Base-by-base conservation (phyloP, 1,284 basidiomycete genomes). In the Austroboletus novae-zelandiae region DNA sequence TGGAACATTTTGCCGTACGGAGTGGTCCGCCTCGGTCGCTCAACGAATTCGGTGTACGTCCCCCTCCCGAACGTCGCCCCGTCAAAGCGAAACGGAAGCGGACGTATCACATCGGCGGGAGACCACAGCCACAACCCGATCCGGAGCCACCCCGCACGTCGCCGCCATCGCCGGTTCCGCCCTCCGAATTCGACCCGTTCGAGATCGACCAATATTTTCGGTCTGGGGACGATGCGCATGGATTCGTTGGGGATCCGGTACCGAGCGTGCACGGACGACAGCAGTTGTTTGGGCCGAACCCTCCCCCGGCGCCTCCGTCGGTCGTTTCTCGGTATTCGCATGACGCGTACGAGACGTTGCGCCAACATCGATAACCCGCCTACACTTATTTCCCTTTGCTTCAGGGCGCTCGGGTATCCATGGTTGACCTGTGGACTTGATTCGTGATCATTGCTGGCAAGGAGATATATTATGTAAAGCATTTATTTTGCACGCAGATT, bases 1-100 rank as follows among this genome's bases (percentile, higher is more conserved):
- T 93, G 40, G 85, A 89, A 55, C 93, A 96, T 70, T 94, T 94
- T 65, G 91, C 92, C 5, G 91, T 95, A 4, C 80, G 93, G 23
- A 91, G 87, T 54, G 88, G 88, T 35, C 92, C 89, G 2, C 88
- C 78, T 43, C 75, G 79, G 51, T 72, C 68, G 31, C 58, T 62
- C 46, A 59, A 53, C 41, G 61, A 57, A 17, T 57, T 20, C 29
- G 66, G 53, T 13, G 53, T 70, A 14, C 63, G 62, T 37, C 58
- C 57, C 11, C 59, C 63, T 34, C 58, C 61, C n/a, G 78, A 79
- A 51, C 73, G 73, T 15, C 61, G 47, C 3, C 78, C 81, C 4
- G 75, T 85, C 45, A 92, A 89, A 62, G 93, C 90, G 9, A 80
- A 73, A 60, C 75, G 93, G 48, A 93, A 91, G 65, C 78, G 93